phyloP scores from a whole-genome alignment of 75 land plant genomes.

The Cryptomeria japonica region DNA sequence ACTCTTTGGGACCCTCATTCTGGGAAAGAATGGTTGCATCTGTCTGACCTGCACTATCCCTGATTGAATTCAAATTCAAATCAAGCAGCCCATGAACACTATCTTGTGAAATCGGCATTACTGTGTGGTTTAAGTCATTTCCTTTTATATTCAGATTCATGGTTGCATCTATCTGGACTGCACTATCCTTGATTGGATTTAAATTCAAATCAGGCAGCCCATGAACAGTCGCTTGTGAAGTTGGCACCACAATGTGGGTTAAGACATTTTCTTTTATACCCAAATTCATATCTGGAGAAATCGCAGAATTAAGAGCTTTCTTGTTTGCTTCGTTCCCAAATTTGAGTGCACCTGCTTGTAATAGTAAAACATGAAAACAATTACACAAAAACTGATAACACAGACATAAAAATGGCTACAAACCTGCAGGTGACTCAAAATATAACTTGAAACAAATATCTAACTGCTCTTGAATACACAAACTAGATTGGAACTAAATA shows the following conservation, averaged over 20 bases:
- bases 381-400: not conserved
- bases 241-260: not conserved
- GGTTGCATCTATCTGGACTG: not conserved
- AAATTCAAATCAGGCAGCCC: conserved; percentile 8
- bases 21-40: not conserved
- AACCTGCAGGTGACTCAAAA: not conserved
- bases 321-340: not conserved
- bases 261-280: not conserved
- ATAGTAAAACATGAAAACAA: not conserved
- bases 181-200: not conserved
- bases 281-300: not conserved
- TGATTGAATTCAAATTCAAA: not conserved
- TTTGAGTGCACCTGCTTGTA: not conserved
- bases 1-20: not conserved
- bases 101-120: not conserved
- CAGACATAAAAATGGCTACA: not conserved
- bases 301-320: not conserved
- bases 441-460: not conserved
- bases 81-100: not conserved
- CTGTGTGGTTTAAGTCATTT: not conserved
- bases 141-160: too few species aligned
- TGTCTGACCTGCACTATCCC: not conserved
- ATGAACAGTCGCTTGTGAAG: not conserved
- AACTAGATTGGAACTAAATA: not conserved
- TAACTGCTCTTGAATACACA: not conserved